Conservation (phyloP, 2,329 filamentous ascomycete genomes). For the Samsoniella hepiali region DNA sequence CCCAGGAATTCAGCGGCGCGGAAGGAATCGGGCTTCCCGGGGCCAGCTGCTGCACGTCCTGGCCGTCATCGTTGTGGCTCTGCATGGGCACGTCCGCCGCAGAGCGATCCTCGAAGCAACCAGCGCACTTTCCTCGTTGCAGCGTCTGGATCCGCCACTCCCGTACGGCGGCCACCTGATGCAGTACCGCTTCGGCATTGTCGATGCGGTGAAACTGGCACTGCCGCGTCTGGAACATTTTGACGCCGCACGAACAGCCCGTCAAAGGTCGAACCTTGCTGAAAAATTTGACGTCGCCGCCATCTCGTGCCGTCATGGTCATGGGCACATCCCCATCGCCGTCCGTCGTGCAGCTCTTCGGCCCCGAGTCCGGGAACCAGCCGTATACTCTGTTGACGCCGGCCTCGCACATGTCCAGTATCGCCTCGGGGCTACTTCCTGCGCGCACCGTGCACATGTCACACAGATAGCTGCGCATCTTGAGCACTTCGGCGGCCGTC, state of each 20-base stretch:
- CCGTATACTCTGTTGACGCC: conserved; percentile 26
- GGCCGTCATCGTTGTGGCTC: neutral
- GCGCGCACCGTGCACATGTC: conserved; percentile 25
- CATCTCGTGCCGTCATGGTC: neutral
- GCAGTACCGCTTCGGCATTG: conserved; percentile 27
- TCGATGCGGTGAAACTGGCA: conserved; percentile 36
- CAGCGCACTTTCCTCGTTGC: conserved; percentile 29
- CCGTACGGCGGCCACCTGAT: conserved; percentile 25
- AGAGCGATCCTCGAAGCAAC: conserved; percentile 26
- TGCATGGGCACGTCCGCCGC: neutral
- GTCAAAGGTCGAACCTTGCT: conserved; percentile 27
- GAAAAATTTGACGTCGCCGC: neutral
- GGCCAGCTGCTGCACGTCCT: neutral
- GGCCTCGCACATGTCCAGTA: conserved; percentile 17
- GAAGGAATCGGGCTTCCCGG: neutral
- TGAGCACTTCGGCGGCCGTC: conserved; percentile 26
- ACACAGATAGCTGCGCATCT: conserved; percentile 38
- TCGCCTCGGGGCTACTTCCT: conserved; percentile 1
- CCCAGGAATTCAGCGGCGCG: conserved; percentile 25
- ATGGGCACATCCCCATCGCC: neutral
- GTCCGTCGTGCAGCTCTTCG: neutral
- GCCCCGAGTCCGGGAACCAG: neutral
- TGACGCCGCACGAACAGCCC: conserved; percentile 37
- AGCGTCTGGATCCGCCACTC: conserved; percentile 28
- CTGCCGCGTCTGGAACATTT: conserved; percentile 32